These are phyloP conservation scores for Ophiostoma fasciatum DNA, from an alignment of 2,329 filamentous ascomycete species.

Conservation along the genomic window DNA sequence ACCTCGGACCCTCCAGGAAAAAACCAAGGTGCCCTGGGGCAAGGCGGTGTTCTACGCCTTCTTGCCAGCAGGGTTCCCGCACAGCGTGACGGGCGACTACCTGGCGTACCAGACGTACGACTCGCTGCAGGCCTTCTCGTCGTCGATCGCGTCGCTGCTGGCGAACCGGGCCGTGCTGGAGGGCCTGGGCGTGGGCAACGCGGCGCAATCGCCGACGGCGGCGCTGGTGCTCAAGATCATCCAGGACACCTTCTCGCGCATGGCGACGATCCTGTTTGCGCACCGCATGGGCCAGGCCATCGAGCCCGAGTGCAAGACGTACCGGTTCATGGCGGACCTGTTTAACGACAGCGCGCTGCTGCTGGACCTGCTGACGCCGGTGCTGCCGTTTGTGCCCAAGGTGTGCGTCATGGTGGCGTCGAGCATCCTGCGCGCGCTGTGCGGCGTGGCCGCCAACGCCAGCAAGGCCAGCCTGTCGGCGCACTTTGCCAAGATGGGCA, in stretches of 20 bases:
- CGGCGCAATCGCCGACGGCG: constrained; percentile 60
- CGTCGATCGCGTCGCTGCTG: constrained; percentile 64
- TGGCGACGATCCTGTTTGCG: constrained; percentile 78
- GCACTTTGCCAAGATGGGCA: constrained; percentile 79
- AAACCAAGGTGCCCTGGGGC: constrained; percentile 20
- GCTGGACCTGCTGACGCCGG: constrained; percentile 69
- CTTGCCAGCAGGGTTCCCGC: constrained; percentile 74
- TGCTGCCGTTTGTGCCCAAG: constrained; percentile 42
- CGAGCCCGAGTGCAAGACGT: constrained; percentile 83
- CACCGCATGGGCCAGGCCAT: constrained; percentile 68
- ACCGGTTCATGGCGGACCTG: constrained; percentile 72
- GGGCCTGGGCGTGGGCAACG: constrained; percentile 68
- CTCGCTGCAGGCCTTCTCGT: constrained; percentile 72
- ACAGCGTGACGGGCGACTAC: constrained; percentile 77
- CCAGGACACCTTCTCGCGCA: constrained; percentile 64
- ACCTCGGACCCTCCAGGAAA: constrained; percentile 14
- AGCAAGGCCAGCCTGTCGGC: constrained; percentile 83
- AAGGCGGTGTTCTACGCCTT: constrained; percentile 52
- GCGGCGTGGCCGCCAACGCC: constrained; percentile 79
- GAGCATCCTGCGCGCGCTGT: constrained; percentile 46
- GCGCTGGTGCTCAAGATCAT: constrained; percentile 72
- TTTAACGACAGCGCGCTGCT: constrained; percentile 81
- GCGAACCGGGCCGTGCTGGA: constrained; percentile 72
- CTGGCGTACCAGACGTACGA: constrained; percentile 56
- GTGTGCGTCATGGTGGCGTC: constrained; percentile 33